phyloP scores from a whole-genome alignment of 352 stramenopile genomes.

The Pythium myriotylum region DNA sequence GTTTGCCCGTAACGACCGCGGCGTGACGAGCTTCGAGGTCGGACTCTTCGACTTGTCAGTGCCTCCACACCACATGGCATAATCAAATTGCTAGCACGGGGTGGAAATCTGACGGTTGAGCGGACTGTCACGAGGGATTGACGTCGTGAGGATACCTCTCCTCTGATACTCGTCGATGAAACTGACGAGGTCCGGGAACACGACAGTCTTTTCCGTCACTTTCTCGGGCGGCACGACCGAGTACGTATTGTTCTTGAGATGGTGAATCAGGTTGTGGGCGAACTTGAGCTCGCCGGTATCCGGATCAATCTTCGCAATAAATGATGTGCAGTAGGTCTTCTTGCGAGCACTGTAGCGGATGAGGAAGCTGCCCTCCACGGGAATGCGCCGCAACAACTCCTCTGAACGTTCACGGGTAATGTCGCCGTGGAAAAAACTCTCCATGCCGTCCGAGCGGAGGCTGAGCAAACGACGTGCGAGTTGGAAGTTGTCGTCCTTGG shows the following conservation, averaged over 20 bases:
- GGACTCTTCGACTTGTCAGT: conserved; percentile 42
- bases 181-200: conserved; percentile 74
- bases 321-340: conserved; percentile 71
- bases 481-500: conserved; percentile 70
- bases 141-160: conserved; percentile 56
- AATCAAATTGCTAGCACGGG: conserved; percentile 15
- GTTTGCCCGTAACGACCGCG: conserved; percentile 38
- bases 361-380: conserved; percentile 54
- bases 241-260: conserved; percentile 65
- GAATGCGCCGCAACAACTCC: conserved; percentile 37
- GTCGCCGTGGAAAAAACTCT: conserved; percentile 79
- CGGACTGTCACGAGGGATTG: conserved; percentile 45
- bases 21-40: conserved; percentile 35
- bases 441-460: conserved; percentile 58
- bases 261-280: conserved; percentile 73
- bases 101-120: conserved; percentile 69
- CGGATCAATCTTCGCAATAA: conserved; percentile 56
- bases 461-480: conserved; percentile 56
- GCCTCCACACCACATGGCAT: conserved; percentile 40
- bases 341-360: conserved; percentile 75
- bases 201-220: conserved; percentile 47
- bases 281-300: conserved; percentile 45
- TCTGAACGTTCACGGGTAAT: conserved; percentile 61
- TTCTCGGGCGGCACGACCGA: conserved; percentile 55
- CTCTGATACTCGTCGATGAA: conserved; percentile 79